Evolutionary conservation across 2,329 filamentous ascomycete genomes (phyloP).

Genomic region (Fusarium tuaranense): DNA sequence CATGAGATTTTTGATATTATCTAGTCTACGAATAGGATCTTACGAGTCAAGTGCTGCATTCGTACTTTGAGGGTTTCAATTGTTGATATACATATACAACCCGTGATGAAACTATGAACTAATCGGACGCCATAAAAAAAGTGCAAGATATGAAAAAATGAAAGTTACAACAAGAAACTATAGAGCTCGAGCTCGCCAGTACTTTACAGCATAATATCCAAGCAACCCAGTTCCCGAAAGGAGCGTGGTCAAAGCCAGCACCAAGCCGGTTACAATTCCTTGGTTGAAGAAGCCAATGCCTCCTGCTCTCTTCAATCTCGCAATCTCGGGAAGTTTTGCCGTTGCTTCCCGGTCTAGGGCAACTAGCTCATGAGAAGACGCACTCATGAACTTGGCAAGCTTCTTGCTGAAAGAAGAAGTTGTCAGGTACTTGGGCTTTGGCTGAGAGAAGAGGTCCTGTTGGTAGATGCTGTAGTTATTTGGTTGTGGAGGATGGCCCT

Average conservation of each 20-base stretch:
- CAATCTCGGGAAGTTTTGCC: slow-evolving; percentile 9
- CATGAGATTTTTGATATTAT: slow-evolving; percentile 7
- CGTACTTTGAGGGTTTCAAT: neutral
- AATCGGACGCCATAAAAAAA: neutral
- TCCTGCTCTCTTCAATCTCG: slow-evolving; percentile 10
- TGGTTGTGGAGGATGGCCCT: slow-evolving; percentile 1
- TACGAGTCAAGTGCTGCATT: neutral
- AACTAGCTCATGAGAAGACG: neutral
- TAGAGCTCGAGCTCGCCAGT: neutral
- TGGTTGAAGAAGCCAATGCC: slow-evolving; percentile 31
- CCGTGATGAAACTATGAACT: neutral
- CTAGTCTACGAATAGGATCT: neutral
- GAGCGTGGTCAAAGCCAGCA: slow-evolving; percentile 14
- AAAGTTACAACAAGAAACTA: neutral
- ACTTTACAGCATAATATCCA: slow-evolving; percentile 20
- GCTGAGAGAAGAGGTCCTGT: slow-evolving; percentile 10
- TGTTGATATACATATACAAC: neutral
- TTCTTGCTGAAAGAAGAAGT: neutral
- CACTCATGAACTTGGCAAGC: neutral
- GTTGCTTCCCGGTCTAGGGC: slow-evolving; percentile 18
- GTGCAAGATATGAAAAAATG: neutral
- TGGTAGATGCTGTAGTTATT: slow-evolving; percentile 1
- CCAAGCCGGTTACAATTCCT: slow-evolving; percentile 30
- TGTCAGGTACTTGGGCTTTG: slow-evolving; percentile 24
- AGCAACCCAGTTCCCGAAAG: slow-evolving; percentile 19